A percentile compares a stretch with the other conserved stretches of the same genome.
Conservation (phyloP, 2,329 filamentous ascomycete species). For the Chalaropsis thielavioides region DNA sequence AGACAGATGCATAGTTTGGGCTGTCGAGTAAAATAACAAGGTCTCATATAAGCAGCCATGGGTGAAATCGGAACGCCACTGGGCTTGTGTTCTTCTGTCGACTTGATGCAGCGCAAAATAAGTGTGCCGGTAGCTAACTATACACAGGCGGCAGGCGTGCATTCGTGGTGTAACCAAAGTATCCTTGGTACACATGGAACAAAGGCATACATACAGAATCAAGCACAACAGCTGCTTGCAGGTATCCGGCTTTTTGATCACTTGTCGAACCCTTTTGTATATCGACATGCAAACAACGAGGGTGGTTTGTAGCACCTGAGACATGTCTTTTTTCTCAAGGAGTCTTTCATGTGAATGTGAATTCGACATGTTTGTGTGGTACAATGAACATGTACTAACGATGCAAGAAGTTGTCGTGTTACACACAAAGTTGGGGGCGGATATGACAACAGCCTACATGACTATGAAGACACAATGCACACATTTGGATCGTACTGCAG, state of each 20-base stretch:
- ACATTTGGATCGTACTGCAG: background rate
- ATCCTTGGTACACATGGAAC: background rate
- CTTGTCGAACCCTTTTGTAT: background rate
- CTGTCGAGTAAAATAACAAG: background rate
- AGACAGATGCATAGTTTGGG: background rate
- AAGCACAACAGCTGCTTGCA: background rate
- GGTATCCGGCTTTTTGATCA: background rate
- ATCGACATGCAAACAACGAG: background rate
- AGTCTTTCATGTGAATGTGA: background rate
- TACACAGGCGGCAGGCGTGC: background rate
- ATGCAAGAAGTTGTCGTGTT: background rate
- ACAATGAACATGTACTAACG: background rate
- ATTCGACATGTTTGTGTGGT: background rate
- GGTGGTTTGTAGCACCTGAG: background rate
- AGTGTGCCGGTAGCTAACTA: background rate
- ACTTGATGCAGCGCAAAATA: background rate
- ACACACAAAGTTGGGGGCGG: background rate
- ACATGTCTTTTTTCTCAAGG: background rate
- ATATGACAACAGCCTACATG: background rate
- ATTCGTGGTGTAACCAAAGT: background rate
- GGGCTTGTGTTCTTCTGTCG: background rate
- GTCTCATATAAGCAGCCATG: background rate
- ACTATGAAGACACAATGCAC: background rate
- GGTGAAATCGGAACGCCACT: background rate
- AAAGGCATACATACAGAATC: background rate